phyloP scores from a whole-genome alignment of 495 filamentous ascomycete genomes.

The Geoglossum glabrum region DNA sequence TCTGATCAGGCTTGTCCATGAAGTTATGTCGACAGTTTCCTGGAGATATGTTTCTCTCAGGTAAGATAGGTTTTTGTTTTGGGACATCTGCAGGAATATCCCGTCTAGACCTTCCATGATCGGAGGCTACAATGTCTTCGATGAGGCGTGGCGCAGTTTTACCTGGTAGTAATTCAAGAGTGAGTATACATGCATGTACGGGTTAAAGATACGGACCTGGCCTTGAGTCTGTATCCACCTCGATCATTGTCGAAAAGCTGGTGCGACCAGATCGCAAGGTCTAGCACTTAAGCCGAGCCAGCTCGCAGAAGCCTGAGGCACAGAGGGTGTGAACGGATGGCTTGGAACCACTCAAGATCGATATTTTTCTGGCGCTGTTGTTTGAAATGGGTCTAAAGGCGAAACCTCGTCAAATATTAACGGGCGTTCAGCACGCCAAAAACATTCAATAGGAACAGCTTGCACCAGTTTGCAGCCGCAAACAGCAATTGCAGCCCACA shows the following conservation, averaged over 20 bases:
- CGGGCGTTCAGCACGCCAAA: neutral
- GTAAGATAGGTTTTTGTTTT: conserved; percentile 5
- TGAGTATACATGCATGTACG: neutral
- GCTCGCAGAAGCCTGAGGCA: neutral
- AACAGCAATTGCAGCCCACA: neutral
- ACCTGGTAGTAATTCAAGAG: conserved; percentile 18
- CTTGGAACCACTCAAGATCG: neutral
- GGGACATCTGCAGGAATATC: neutral
- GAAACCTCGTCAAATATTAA: neutral
- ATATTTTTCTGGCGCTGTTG: neutral
- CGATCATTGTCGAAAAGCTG: neutral
- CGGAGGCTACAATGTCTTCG: conserved; percentile 35
- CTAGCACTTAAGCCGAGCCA: neutral
- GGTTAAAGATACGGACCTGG: neutral
- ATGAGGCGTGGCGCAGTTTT: conserved; percentile 42
- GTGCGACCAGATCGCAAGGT: neutral
- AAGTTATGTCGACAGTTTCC: conserved; percentile 34
- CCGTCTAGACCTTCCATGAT: conserved; percentile 25
- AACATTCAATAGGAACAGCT: neutral
- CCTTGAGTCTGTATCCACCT: neutral
- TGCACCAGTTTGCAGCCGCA: neutral
- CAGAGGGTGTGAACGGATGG: neutral
- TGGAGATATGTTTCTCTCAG: conserved; percentile 7
- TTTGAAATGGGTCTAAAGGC: neutral
- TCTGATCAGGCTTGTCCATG: conserved; percentile 32